phyloP scores from a whole-genome alignment of 192 early-diverging fungal species.

The Podila minutissima region DNA sequence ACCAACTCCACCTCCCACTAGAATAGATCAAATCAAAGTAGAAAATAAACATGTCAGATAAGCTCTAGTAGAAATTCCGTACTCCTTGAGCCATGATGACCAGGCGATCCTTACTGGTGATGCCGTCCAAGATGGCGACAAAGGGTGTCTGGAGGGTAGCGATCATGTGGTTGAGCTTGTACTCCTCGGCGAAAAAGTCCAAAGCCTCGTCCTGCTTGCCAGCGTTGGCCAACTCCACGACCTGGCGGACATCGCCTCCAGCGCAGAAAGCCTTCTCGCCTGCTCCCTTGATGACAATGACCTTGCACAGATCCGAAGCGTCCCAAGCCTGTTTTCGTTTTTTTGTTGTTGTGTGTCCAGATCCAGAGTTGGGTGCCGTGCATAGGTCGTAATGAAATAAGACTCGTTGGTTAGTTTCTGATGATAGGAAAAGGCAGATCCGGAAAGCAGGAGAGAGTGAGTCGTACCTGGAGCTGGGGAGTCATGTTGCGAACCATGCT shows the following conservation, averaged over 20 bases:
- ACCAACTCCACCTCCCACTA: conserved; percentile 98
- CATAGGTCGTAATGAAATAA: not conserved
- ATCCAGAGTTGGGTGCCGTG: no score
- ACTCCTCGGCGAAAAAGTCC: conserved; percentile 92
- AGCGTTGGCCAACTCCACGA: conserved; percentile 55
- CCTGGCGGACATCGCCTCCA: conserved; percentile 80
- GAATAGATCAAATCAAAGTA: conserved; percentile 4
- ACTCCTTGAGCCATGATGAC: not conserved
- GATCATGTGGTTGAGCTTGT: conserved; percentile 91
- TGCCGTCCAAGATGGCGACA: conserved; percentile 89
- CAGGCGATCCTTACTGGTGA: conserved; percentile 68
- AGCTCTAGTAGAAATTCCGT: not conserved
- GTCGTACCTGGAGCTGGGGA: conserved; percentile 76
- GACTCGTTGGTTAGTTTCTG: conserved; percentile 1
- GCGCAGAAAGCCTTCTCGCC: conserved; percentile 90
- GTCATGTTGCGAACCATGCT: conserved; percentile 87
- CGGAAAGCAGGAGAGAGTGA: not conserved
- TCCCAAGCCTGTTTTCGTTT: conserved; percentile 77
- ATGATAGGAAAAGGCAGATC: not conserved
- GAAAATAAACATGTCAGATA: conserved; percentile 4
- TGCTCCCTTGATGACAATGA: conserved; percentile 83
- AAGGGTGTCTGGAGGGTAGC: conserved; percentile 90
- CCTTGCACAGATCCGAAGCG: conserved; percentile 85
- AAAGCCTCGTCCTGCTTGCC: conserved; percentile 60
- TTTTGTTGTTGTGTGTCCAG: not conserved